Conservation (phyloP, 495 filamentous ascomycete species). For the Penicillium robsamsonii region DNA sequence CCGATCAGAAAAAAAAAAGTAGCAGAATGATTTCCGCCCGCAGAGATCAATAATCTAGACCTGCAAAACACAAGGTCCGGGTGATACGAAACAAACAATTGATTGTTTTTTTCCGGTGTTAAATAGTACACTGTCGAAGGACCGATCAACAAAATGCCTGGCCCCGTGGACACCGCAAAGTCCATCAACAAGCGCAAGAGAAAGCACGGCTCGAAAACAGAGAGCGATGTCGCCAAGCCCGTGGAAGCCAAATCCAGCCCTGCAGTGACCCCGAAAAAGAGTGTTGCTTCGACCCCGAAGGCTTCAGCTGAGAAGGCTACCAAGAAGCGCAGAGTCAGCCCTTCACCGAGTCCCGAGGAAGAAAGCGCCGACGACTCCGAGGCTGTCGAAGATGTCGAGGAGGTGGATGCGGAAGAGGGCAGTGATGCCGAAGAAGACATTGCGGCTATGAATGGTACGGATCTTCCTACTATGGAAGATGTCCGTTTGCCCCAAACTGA, state of each 20-base stretch:
- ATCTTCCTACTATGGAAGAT: constrained; percentile 50
- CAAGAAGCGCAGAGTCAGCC: constrained; percentile 41
- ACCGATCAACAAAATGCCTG: constrained; percentile 30
- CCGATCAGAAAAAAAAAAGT: constrained; percentile 34
- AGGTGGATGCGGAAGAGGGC: constrained; percentile 16
- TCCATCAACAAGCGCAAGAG: constrained; percentile 68
- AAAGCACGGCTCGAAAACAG: constrained; percentile 42
- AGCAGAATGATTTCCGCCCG: constrained; percentile 25
- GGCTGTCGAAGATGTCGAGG: constrained; percentile 25
- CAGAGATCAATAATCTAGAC: constrained; percentile 22
- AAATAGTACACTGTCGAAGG: constrained; percentile 7
- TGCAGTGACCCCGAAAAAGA: constrained; percentile 25
- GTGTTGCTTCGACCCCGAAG: constrained; percentile 18
- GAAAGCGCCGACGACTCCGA: constrained; percentile 26
- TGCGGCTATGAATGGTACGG: constrained; percentile 29
- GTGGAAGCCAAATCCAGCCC: constrained; percentile 26
- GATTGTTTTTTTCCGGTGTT: constrained; percentile 1
- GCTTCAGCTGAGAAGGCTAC: constrained; percentile 25
- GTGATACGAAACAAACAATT: constrained; percentile 5
- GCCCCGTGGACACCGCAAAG: constrained; percentile 52
- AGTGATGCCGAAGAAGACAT: constrained; percentile 24
- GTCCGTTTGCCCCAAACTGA: constrained; percentile 57
- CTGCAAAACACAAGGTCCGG: constrained; percentile 23
- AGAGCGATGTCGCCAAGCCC: constrained; percentile 31
- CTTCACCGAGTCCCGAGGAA: constrained; percentile 34